These are phyloP conservation scores for Cryptosporidium sp. DNA, from an alignment of 169 alveolate species.

Conservation along the genomic window DNA sequence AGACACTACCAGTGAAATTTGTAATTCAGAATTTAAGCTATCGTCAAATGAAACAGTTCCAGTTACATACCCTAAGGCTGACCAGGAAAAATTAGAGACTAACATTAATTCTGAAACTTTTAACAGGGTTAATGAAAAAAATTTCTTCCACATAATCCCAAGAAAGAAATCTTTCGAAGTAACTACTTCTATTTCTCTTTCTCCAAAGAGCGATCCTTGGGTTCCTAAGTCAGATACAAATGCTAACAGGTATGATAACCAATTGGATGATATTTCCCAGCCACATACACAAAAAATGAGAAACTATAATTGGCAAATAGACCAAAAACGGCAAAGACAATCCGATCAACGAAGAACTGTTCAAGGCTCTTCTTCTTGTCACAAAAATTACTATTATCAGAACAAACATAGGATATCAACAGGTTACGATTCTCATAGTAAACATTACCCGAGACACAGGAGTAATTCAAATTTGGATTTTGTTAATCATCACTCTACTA, in stretches of 20 bases:
- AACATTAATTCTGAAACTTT: neutral
- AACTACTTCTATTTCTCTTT: neutral
- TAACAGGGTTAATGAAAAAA: neutral
- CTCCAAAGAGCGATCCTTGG: constrained; percentile 66
- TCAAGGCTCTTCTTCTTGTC: neutral
- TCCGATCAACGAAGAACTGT: constrained; percentile 9
- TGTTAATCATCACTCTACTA: neutral
- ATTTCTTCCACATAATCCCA: constrained; percentile 25
- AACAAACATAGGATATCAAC: neutral
- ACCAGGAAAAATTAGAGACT: neutral
- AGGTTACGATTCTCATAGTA: constrained; percentile 10
- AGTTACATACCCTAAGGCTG: neutral
- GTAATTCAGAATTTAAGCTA: neutral
- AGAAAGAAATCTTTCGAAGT: constrained; percentile 9
- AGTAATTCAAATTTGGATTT: neutral
- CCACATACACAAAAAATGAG: neutral
- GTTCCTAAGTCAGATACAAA: constrained; percentile 37
- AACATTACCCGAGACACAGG: constrained; percentile 9
- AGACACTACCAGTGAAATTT: neutral
- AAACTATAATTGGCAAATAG: constrained; percentile 23
- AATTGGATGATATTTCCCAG: constrained; percentile 14
- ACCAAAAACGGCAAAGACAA: constrained; percentile 30
- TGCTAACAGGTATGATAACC: neutral
- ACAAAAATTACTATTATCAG: constrained; percentile 17
- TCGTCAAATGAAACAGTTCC: neutral